These are phyloP conservation scores for Basipetospora chlamydospora DNA, from an alignment of 2,329 filamentous ascomycete genomes.

Conservation along the genomic window DNA sequence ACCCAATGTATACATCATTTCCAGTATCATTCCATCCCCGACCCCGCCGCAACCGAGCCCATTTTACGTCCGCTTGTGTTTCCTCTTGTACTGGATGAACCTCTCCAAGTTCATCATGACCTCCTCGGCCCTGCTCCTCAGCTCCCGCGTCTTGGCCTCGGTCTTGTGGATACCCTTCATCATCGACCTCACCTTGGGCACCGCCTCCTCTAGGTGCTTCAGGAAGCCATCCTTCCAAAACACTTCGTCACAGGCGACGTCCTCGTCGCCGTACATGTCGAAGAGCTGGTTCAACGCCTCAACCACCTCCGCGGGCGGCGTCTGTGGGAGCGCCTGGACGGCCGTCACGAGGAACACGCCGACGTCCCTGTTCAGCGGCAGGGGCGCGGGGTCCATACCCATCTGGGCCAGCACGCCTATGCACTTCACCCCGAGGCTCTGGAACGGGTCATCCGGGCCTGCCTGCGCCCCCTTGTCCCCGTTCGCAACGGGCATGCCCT, in stretches of 20 bases:
- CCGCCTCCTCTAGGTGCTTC: conserved; percentile 38
- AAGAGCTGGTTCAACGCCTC: conserved; percentile 54
- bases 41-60: neutral
- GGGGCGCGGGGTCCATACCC: conserved; percentile 38
- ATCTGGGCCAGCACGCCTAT: conserved; percentile 52
- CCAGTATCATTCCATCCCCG: neutral
- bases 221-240: conserved; percentile 50
- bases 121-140: conserved; percentile 46
- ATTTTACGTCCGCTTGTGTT: conserved; percentile 29
- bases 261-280: conserved; percentile 52
- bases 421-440: conserved; percentile 49
- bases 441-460: conserved; percentile 38
- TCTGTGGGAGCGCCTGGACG: conserved; percentile 34
- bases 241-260: conserved; percentile 42
- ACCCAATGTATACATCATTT: no score
- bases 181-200: conserved; percentile 39
- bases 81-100: conserved; percentile 52
- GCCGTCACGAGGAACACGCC: conserved; percentile 47
- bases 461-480: conserved; percentile 14
- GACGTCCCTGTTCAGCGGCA: conserved; percentile 44
- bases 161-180: conserved; percentile 49
- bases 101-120: conserved; percentile 42
- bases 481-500: conserved; percentile 13
- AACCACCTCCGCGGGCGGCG: conserved; percentile 41
- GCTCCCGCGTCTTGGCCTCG: conserved; percentile 28